Evolutionary conservation across 805 yeast genomes (phyloP).

Genomic region (Candida loeiensis): DNA sequence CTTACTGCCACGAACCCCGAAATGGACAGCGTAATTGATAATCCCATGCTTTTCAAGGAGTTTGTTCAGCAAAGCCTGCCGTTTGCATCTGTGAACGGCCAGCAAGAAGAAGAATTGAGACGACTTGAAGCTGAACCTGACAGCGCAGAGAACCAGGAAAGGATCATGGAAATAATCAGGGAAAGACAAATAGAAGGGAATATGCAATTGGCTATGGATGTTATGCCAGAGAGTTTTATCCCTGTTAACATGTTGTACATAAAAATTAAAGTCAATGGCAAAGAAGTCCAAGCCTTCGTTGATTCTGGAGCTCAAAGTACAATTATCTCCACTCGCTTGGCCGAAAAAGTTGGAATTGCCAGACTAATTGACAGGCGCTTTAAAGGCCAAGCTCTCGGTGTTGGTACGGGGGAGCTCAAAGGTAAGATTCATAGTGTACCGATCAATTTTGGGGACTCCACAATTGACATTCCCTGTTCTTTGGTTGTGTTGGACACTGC

Average conservation of each 20-base stretch:
- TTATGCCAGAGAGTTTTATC: slow-evolving; percentile 87
- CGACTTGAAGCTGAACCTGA: slow-evolving; percentile 63
- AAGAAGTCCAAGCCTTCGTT: slow-evolving; percentile 84
- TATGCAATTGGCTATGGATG: slow-evolving; percentile 73
- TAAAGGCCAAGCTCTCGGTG: slow-evolving; percentile 84
- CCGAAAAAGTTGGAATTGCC: slow-evolving; percentile 65
- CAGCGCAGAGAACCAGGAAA: slow-evolving; percentile 62
- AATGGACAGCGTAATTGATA: slow-evolving; percentile 42
- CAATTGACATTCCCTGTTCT: slow-evolving; percentile 38
- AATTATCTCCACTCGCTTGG: slow-evolving; percentile 73
- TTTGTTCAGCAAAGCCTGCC: slow-evolving; percentile 26
- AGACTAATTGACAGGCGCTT: slow-evolving; percentile 77
- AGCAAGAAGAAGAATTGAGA: slow-evolving; percentile 40
- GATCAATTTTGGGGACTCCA: slow-evolving; percentile 61
- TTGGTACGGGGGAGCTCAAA: slow-evolving; percentile 71
- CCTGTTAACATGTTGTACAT: slow-evolving; percentile 81
- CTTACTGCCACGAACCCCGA: slow-evolving; percentile 43
- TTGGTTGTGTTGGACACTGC: slow-evolving; percentile 54
- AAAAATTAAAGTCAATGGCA: slow-evolving; percentile 72
- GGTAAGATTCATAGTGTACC: slow-evolving; percentile 92
- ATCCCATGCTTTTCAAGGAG: slow-evolving; percentile 47
- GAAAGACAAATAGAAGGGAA: slow-evolving; percentile 78
- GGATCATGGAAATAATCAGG: slow-evolving; percentile 62
- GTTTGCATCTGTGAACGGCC: slow-evolving; percentile 3
- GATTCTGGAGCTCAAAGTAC: slow-evolving; percentile 96